Conservation (phyloP, 805 yeast species). For the Candida coleopterorum region DNA sequence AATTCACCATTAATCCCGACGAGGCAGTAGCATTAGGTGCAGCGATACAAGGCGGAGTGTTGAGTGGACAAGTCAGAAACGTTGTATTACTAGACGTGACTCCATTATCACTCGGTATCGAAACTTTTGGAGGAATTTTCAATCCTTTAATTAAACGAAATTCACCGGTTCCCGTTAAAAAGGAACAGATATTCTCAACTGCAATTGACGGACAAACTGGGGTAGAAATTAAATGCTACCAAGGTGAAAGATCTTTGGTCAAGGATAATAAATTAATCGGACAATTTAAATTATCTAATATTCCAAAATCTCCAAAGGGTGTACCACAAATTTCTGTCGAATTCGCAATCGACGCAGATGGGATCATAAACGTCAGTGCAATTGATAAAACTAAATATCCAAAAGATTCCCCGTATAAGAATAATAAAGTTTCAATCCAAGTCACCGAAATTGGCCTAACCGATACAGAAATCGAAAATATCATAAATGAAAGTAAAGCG, state of each 20-base stretch:
- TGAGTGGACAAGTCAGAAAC: conserved; percentile 77
- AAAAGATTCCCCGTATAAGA: conserved; percentile 34
- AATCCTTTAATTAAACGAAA: conserved; percentile 75
- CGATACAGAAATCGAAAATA: conserved; percentile 59
- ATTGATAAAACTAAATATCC: conserved; percentile 46
- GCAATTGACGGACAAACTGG: conserved; percentile 85
- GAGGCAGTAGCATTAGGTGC: conserved; percentile 93
- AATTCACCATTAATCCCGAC: conserved; percentile 78
- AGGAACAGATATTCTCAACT: conserved; percentile 70
- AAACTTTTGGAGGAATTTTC: conserved; percentile 80
- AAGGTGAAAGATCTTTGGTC: conserved; percentile 78
- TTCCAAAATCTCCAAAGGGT: conserved; percentile 76
- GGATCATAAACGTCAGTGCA: conserved; percentile 57
- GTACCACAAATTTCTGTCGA: conserved; percentile 74
- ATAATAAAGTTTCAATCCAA: conserved; percentile 54
- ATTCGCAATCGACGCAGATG: conserved; percentile 79
- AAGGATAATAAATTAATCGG: conserved; percentile 76
- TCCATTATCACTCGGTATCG: conserved; percentile 78
- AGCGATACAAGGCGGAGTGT: conserved; percentile 83
- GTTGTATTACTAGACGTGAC: conserved; percentile 77
- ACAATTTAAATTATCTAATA: conserved; percentile 64
- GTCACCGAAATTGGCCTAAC: conserved; percentile 68
- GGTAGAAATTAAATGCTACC: conserved; percentile 72
- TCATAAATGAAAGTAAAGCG: conserved; percentile 62
- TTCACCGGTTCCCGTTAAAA: conserved; percentile 71